Evolutionary conservation across 192 early-diverging fungal genomes (phyloP), one percentile per base, ranked within the genome.

Genomic region (Coemansia sp.): DNA sequence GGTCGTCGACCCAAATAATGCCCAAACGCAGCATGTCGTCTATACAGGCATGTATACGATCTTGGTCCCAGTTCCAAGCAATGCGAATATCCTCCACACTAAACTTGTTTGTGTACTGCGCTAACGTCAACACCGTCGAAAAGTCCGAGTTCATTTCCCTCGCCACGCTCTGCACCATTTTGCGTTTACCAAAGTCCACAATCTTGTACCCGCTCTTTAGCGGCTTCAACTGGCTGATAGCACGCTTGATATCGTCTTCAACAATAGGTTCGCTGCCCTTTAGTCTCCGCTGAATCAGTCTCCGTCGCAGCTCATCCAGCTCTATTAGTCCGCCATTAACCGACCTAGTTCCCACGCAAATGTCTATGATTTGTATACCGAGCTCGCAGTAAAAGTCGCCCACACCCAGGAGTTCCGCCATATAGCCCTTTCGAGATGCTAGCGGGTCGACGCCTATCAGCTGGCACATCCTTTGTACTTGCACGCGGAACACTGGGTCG

Each of bases 331-430:
- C 97, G 7, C 97, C 97, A 72, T 96, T 98, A 19, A 87, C 67
- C 27, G 87, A 86, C 47, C 95, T 70, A 2, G 94, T 96, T 24
- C 89, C 86, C 11, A 97, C 87, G 68, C 96, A 99, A 0, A 93
- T 88, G 57, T 96, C 94, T 43, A 91, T 92, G 36, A 97, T 92
- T 60, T 96, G 95, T n/a, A 98, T 89, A 0, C 90, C 93, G 4
- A 99, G 85, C 54, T 98, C 94, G 67, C 95, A 97, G 79, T 99
- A 99, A 81, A 99, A 99, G 72, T 98, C 95, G 15, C 96, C 94
- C 6, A 98, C 90, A 0, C 97, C 97, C 3, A 99, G 76, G 10
- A 99, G 76, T 57, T 96, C 96, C 0, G 94, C 87, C 97, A 96
- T 96, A 65, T 94, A 94, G 24, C 96, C 94, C 73, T 99, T 99